Percentiles rank a stretch among this genome's conserved stretches.
phyloP scores from a whole-genome alignment of 371 early-diverging fungal species.

The Coemansia sp. region DNA sequence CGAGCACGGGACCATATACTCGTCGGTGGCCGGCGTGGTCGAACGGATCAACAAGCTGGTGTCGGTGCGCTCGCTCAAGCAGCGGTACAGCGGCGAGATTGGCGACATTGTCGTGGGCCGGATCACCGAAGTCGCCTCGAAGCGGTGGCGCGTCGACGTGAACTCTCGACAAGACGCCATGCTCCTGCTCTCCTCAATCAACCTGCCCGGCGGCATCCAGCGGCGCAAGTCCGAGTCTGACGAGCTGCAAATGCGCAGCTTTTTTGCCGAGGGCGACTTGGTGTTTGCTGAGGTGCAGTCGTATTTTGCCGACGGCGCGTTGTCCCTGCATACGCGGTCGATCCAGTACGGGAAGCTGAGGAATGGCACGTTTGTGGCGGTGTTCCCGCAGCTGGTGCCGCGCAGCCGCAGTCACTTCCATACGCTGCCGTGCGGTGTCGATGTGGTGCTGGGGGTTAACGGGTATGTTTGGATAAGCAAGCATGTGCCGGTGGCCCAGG shows the following conservation, averaged over 20 bases:
- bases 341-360: conserved; percentile 96
- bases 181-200: conserved; percentile 90
- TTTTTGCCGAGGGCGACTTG: conserved; percentile 95
- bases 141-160: conserved; percentile 98
- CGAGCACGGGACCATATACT: conserved; percentile 65
- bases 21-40: conserved; percentile 90
- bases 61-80: conserved; percentile 85
- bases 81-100: conserved; percentile 89
- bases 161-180: conserved; percentile 88
- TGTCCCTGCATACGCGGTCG: conserved; percentile 93
- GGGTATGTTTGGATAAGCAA: conserved; percentile 96
- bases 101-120: conserved; percentile 99
- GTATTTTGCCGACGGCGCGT: conserved; percentile 85
- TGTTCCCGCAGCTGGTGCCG: conserved; percentile 84
- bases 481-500: conserved; percentile 61
- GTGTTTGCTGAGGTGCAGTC: conserved; percentile 97
- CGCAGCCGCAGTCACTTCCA: conserved; percentile 93
- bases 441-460: conserved; percentile 94
- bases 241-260: conserved; percentile 97
- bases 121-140: conserved; percentile 87
- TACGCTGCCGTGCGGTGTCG: conserved; percentile 81
- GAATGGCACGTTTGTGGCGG: conserved; percentile 84
- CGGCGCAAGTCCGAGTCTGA: conserved; percentile 97
- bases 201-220: conserved; percentile 97
- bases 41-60: conserved; percentile 97